These are phyloP conservation scores for Tylopilus sp. DNA, from an alignment of 768 basidiomycete species.

Conservation along the genomic window DNA sequence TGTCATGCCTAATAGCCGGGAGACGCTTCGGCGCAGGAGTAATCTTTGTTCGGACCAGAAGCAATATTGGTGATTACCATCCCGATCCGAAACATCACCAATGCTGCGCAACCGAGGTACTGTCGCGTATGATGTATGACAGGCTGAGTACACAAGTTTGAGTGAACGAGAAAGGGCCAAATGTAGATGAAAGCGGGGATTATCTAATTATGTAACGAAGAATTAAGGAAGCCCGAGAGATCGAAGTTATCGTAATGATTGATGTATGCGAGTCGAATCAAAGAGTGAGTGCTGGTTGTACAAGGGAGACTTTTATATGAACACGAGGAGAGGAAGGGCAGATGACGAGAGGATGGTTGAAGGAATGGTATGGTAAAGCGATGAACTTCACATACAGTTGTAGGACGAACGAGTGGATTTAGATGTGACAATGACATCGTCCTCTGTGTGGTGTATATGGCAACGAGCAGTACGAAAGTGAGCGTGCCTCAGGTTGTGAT, in stretches of 20 bases:
- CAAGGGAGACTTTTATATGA: slow-evolving; percentile 3
- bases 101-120: not conserved
- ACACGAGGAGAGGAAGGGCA: not conserved
- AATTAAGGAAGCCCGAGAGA: not conserved
- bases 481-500: slow-evolving; percentile 30
- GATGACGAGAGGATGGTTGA: not conserved
- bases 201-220: slow-evolving; percentile 3
- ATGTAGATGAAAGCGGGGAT: not conserved
- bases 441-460: slow-evolving; percentile 37
- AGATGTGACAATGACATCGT: too few species aligned
- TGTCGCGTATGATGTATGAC: not conserved
- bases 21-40: not conserved
- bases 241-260: not conserved
- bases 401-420: too few species aligned
- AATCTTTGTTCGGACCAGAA: not conserved
- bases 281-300: slow-evolving; percentile 8
- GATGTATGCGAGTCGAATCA: slow-evolving; percentile 2
- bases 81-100: not conserved
- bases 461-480: slow-evolving; percentile 50
- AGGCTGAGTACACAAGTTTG: not conserved
- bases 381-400: slow-evolving; percentile 10
- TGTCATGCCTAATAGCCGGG: not conserved
- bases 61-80: not conserved
- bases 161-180: not conserved
- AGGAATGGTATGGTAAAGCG: not conserved